Evolutionary conservation across 768 basidiomycete genomes (phyloP).

Genomic region (Hericium coralloides): DNA sequence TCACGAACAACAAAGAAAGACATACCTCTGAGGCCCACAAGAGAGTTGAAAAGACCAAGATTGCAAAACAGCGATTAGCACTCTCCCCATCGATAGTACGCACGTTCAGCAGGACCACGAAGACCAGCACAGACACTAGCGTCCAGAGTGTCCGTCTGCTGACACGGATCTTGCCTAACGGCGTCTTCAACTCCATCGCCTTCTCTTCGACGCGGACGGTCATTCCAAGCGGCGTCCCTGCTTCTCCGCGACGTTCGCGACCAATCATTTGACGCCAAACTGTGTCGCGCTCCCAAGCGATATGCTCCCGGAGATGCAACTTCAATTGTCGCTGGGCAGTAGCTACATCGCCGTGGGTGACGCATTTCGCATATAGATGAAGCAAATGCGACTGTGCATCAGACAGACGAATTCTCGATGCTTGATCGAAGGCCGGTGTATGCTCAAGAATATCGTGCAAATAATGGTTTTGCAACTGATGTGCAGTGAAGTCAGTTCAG

Average conservation of each 20-base stretch:
- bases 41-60: conserved; percentile 83
- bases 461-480: conserved; percentile 69
- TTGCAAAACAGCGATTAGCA: conserved; percentile 86
- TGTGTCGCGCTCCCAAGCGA: conserved; percentile 96
- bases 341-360: conserved; percentile 59
- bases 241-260: conserved; percentile 62
- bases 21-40: conserved; percentile 94
- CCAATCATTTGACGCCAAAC: conserved; percentile 96
- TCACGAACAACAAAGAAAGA: background rate
- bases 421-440: conserved; percentile 56
- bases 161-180: conserved; percentile 55
- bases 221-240: conserved; percentile 19
- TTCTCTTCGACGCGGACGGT: conserved; percentile 30
- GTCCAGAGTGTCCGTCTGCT: conserved; percentile 55
- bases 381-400: conserved; percentile 49
- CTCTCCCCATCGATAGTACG: conserved; percentile 50
- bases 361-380: conserved; percentile 77
- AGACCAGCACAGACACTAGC: conserved; percentile 44
- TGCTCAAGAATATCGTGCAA: conserved; percentile 61
- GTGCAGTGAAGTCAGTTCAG: conserved; percentile 1
- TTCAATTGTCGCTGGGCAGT: conserved; percentile 75
- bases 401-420: conserved; percentile 54
- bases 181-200: conserved; percentile 46
- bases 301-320: conserved; percentile 83
- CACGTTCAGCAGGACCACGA: conserved; percentile 53